Conservation (phyloP, 352 stramenopile genomes). For the Saprolegnia diclina region DNA sequence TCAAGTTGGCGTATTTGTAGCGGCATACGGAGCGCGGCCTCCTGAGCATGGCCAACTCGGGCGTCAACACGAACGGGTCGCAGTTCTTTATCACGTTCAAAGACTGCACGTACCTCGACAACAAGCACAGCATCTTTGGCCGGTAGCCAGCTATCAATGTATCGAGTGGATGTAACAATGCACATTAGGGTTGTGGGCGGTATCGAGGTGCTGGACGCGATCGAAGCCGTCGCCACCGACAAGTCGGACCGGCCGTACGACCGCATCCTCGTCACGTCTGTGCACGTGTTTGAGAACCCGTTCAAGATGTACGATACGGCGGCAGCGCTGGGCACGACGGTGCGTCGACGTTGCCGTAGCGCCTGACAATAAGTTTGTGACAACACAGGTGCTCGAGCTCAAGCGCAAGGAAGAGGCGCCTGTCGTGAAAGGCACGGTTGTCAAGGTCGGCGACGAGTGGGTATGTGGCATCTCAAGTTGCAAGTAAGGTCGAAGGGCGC, state of each 20-base stretch:
- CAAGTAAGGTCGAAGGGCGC: background rate
- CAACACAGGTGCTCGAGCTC: constrained; percentile 9
- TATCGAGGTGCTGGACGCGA: constrained; percentile 70
- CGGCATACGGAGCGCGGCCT: constrained; percentile 87
- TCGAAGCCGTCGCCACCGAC: constrained; percentile 72
- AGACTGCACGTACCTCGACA: constrained; percentile 93
- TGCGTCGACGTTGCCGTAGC: background rate
- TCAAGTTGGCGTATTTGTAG: constrained; percentile 27
- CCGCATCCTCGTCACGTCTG: constrained; percentile 70
- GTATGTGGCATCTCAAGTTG: constrained; percentile 1
- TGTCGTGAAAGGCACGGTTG: constrained; percentile 54
- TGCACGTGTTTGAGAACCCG: constrained; percentile 84
- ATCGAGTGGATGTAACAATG: background rate
- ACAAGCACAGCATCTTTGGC: constrained; percentile 97
- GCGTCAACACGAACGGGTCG: constrained; percentile 92
- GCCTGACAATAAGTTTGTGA: background rate
- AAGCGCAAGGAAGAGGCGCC: constrained; percentile 24
- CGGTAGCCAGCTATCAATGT: constrained; percentile 26
- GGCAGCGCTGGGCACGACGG: constrained; percentile 37
- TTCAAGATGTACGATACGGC: constrained; percentile 83
- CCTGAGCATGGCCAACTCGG: constrained; percentile 96
- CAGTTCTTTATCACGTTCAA: constrained; percentile 99
- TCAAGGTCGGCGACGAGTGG: constrained; percentile 76
- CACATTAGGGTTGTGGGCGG: constrained; percentile 84
- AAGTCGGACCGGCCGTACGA: constrained; percentile 68